A percentile compares a stretch with the other conserved stretches of the same genome.
These are phyloP conservation scores for Sutorius eximius DNA, from an alignment of 1,284 basidiomycete genomes.

Conservation along the genomic window DNA sequence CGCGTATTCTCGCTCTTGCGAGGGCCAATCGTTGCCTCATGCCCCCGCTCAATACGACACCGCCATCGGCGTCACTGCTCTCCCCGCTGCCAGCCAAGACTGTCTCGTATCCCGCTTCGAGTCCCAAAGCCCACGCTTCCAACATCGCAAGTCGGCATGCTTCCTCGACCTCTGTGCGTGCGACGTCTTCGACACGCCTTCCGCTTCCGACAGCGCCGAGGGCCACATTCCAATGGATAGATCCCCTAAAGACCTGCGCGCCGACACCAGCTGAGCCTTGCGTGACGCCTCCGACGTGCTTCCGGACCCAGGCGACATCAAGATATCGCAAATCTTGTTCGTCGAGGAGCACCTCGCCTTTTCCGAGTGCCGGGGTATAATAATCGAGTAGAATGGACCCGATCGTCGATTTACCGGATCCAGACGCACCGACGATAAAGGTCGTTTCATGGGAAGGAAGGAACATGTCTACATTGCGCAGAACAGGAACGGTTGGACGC, in stretches of 20 bases:
- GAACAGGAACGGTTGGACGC: conserved; percentile 52
- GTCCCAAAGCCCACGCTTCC: conserved; percentile 81
- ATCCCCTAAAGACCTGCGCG: conserved; percentile 39
- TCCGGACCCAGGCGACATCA: conserved; percentile 72
- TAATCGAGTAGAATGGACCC: conserved; percentile 77
- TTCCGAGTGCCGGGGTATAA: conserved; percentile 57
- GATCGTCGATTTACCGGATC: conserved; percentile 80
- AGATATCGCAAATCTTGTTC: conserved; percentile 77
- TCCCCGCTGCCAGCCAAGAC: conserved; percentile 42
- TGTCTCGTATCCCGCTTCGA: conserved; percentile 91
- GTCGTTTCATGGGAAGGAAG: conserved; percentile 75
- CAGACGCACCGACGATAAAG: conserved; percentile 79
- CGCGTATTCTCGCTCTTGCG: conserved; percentile 82
- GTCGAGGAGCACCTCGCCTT: conserved; percentile 75
- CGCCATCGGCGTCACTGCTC: conserved; percentile 54
- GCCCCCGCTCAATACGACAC: conserved; percentile 84
- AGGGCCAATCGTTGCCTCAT: conserved; percentile 93
- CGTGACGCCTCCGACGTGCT: conserved; percentile 76
- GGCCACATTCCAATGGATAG: conserved; percentile 87
- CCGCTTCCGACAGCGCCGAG: conserved; percentile 61
- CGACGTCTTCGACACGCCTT: conserved; percentile 48
- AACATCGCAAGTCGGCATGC: conserved; percentile 87
- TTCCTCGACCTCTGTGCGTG: conserved; percentile 69
- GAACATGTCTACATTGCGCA: conserved; percentile 54
- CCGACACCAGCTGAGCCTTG: conserved; percentile 52